Conservation (phyloP, 768 basidiomycete genomes). For the Obba rivulosa region DNA sequence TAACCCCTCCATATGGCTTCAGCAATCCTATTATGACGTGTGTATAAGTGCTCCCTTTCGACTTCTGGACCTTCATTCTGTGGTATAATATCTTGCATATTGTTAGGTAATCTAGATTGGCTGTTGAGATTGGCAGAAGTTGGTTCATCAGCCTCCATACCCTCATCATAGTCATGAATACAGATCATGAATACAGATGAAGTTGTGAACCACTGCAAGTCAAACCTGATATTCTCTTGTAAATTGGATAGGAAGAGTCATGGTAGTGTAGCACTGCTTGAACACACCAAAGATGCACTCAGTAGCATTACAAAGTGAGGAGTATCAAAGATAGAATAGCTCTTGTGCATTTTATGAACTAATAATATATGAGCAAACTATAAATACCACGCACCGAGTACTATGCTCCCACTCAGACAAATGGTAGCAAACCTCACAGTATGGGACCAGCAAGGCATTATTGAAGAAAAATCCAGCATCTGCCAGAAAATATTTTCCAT, state of each 20-base stretch:
- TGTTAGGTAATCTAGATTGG: too few relatives aligned
- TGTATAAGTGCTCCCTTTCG: too few relatives aligned
- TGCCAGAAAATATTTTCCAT: slow-evolving; percentile 25
- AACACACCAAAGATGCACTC: slow-evolving; percentile 19
- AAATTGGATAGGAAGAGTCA: slow-evolving; percentile 16
- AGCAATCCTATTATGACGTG: too few relatives aligned
- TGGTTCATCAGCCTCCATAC: too few relatives aligned
- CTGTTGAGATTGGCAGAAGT: too few relatives aligned
- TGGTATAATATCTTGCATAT: too few relatives aligned
- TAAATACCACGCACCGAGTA: not conserved
- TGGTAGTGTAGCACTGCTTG: slow-evolving; percentile 12
- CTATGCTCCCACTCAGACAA: slow-evolving; percentile 25
- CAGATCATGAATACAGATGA: slow-evolving; percentile 22
- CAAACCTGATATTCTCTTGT: slow-evolving; percentile 22
- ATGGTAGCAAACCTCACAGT: slow-evolving; percentile 28
- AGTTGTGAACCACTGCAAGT: slow-evolving; percentile 27
- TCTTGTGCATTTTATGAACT: slow-evolving; percentile 14
- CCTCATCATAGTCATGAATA: too few relatives aligned
- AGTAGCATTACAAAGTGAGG: slow-evolving; percentile 14
- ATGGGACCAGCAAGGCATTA: slow-evolving; percentile 23
- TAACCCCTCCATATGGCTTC: too few relatives aligned
- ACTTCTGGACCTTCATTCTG: too few relatives aligned
- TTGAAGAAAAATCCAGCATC: slow-evolving; percentile 28
- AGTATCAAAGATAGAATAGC: slow-evolving; percentile 16
- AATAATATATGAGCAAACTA: not conserved